A percentile compares a stretch with the other conserved stretches of the same genome.
Conservation (phyloP, 2,329 filamentous ascomycete genomes). For the Monilinia aucupariae region DNA sequence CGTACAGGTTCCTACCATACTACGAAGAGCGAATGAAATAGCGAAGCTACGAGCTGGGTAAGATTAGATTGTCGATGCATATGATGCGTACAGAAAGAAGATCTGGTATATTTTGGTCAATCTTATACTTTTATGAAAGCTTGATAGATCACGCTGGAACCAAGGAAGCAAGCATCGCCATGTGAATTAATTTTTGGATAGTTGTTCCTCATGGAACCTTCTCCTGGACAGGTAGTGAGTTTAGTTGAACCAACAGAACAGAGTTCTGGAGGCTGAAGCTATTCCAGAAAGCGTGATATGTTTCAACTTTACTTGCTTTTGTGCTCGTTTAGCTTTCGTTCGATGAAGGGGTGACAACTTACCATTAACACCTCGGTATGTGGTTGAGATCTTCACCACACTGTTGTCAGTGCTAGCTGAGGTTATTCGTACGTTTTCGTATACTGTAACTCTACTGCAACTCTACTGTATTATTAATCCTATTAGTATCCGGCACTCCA, state of each 20-base stretch:
- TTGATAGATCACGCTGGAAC: slow-evolving; percentile 1
- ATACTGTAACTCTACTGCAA: neutral
- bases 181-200: too few species aligned
- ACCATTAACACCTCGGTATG: neutral
- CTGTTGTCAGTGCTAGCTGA: neutral
- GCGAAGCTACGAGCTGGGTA: neutral
- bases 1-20: too few species aligned
- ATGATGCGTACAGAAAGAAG: neutral
- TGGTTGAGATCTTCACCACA: neutral
- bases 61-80: slow-evolving; percentile 4
- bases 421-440: neutral
- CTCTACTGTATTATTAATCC: too few species aligned
- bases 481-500: neutral
- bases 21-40: neutral
- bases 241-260: too few species aligned
- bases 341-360: neutral
- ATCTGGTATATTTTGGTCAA: neutral
- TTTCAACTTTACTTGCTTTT: neutral
- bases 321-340: neutral
- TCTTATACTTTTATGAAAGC: neutral
- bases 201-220: neutral
- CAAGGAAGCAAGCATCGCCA: neutral
- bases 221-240: neutral
- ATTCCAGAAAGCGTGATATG: neutral
- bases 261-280: neutral